Percentiles rank a stretch among this genome's conserved stretches.
These are phyloP conservation scores for Pseudocercospora fuligena DNA, from an alignment of 2,329 filamentous ascomycete species.

Conservation along the genomic window DNA sequence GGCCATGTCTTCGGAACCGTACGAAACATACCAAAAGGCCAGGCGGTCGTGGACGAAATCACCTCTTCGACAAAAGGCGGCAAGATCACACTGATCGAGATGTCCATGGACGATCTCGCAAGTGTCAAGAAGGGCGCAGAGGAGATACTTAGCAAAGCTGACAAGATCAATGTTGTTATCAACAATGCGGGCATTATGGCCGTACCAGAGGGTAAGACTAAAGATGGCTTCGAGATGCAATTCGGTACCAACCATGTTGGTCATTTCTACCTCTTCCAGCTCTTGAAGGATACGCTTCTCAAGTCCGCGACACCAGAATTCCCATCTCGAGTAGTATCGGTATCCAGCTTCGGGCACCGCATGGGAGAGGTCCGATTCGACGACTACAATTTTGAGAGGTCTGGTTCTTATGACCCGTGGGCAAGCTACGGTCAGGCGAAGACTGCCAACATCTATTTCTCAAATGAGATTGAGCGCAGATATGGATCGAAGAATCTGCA, in stretches of 20 bases:
- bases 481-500: conserved; percentile 53
- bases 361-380: conserved; percentile 41
- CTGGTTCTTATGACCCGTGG: conserved; percentile 41
- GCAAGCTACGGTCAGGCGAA: conserved; percentile 56
- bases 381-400: conserved; percentile 45
- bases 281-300: conserved; percentile 54
- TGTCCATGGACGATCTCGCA: conserved; percentile 38
- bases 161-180: conserved; percentile 39
- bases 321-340: conserved; percentile 53
- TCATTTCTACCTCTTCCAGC: conserved; percentile 60
- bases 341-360: conserved; percentile 53
- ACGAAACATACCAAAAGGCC: conserved; percentile 49
- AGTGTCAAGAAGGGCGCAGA: conserved; percentile 41
- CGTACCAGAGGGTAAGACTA: conserved; percentile 44
- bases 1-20: conserved; percentile 52
- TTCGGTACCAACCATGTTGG: conserved; percentile 55
- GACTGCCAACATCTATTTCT: conserved; percentile 56
- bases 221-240: conserved; percentile 51
- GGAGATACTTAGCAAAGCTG: conserved; percentile 26
- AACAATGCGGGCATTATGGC: conserved; percentile 48
- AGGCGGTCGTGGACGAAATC: conserved; percentile 39
- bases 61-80: conserved; percentile 34
- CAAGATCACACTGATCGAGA: conserved; percentile 42
- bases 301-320: conserved; percentile 45
- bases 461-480: conserved; percentile 57